Conservation (phyloP, 257 asterid genomes). For the Solanum rostratum region DNA sequence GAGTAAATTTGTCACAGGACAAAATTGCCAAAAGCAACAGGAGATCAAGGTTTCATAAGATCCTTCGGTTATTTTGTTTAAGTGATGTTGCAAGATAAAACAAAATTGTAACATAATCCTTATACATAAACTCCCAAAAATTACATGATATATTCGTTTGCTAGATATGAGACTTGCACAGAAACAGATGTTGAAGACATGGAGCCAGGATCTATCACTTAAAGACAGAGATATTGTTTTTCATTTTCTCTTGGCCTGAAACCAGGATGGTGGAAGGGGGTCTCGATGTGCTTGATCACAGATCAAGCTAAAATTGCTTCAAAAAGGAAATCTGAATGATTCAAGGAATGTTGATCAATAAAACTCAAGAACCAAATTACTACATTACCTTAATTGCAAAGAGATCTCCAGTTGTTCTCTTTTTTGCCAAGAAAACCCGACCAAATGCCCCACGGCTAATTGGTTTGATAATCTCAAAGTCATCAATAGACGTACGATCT, state of each 20-base stretch:
- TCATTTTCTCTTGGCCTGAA: neutral
- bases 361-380: neutral
- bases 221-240: neutral
- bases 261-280: neutral
- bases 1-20: neutral
- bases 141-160: neutral
- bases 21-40: neutral
- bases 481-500: conserved; percentile 97
- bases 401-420: conserved; percentile 94
- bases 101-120: neutral
- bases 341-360: neutral
- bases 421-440: conserved; percentile 93
- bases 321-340: neutral
- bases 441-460: conserved; percentile 99
- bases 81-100: neutral
- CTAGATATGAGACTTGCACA: neutral
- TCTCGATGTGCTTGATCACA: neutral
- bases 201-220: neutral
- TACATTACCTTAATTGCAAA: conserved; percentile 85
- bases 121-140: neutral
- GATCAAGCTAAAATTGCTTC: neutral
- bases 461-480: conserved; percentile 95
- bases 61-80: neutral
- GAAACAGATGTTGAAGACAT: neutral
- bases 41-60: neutral